Conservation (phyloP, 164 flowering plant species). For the Stephania cephalantha region DNA sequence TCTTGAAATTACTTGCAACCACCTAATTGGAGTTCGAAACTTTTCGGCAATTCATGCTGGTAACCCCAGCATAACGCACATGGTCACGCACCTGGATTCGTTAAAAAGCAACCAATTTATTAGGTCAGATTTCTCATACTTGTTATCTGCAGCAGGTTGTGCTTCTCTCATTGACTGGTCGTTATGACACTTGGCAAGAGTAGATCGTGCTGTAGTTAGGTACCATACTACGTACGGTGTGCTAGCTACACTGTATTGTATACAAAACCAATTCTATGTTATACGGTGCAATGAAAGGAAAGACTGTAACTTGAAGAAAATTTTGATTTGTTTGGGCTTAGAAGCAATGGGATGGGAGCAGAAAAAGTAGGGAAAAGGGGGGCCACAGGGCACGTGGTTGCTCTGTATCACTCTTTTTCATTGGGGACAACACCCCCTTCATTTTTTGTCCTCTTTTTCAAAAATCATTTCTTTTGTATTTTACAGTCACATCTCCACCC, state of each 20-base stretch:
- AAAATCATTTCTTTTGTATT: background rate
- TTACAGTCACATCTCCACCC: too few relatives aligned
- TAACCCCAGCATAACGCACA: too few relatives aligned
- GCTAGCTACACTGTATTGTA: too few relatives aligned
- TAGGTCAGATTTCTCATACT: background rate
- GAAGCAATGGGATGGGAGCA: background rate
- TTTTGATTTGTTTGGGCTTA: background rate
- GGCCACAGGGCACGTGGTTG: conserved; percentile 4
- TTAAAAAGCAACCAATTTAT: background rate
- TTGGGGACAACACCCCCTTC: background rate
- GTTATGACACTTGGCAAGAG: background rate
- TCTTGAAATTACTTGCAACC: too few relatives aligned
- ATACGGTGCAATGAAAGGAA: background rate
- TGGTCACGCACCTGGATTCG: background rate
- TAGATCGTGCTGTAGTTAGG: background rate
- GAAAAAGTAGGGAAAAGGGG: background rate
- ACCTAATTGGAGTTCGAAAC: too few relatives aligned
- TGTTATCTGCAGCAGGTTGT: background rate
- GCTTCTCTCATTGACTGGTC: background rate
- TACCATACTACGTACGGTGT: too few relatives aligned
- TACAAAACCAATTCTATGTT: too few relatives aligned
- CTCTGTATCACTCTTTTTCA: conserved; percentile 3
- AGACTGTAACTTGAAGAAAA: conserved; percentile 2
- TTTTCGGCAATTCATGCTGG: too few relatives aligned
- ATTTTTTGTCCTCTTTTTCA: background rate